These are phyloP conservation scores for Datura wrightii DNA, from an alignment of 257 asterid genomes.

Conservation along the genomic window DNA sequence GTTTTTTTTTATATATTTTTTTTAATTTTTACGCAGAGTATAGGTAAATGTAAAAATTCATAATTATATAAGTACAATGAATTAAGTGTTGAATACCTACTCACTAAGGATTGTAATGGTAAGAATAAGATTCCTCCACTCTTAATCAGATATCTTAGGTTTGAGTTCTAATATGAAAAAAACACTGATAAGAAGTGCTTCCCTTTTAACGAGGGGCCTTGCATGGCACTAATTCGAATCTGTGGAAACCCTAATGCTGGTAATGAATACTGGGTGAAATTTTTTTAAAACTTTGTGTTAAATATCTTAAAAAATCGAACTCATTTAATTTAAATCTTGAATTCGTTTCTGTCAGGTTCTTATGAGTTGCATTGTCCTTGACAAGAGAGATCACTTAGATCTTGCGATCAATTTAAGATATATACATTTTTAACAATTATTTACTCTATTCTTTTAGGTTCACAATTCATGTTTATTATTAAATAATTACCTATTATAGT, in stretches of 20 bases:
- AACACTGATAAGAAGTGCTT: background rate
- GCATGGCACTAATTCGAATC: background rate
- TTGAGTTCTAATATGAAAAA: background rate
- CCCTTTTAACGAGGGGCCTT: background rate
- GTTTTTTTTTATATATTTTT: background rate
- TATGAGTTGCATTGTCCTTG: background rate
- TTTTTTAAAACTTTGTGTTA: background rate
- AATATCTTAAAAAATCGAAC: background rate
- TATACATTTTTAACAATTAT: background rate
- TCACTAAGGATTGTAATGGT: background rate
- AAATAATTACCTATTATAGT: background rate
- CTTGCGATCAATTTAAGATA: background rate
- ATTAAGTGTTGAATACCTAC: background rate
- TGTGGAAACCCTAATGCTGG: background rate
- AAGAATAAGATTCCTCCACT: background rate
- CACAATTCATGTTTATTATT: background rate
- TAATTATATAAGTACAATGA: background rate
- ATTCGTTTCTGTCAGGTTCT: fast-evolving
- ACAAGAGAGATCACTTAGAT: background rate
- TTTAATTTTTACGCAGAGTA: background rate
- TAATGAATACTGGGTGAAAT: background rate
- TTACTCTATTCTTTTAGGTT: background rate
- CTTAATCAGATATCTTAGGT: background rate
- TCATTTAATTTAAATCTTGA: background rate
- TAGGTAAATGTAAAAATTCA: no score